A percentile compares a stretch with the other conserved stretches of the same genome.
These are phyloP conservation scores for Lanzia echinophila DNA, from an alignment of 2,329 filamentous ascomycete genomes.

Conservation along the genomic window DNA sequence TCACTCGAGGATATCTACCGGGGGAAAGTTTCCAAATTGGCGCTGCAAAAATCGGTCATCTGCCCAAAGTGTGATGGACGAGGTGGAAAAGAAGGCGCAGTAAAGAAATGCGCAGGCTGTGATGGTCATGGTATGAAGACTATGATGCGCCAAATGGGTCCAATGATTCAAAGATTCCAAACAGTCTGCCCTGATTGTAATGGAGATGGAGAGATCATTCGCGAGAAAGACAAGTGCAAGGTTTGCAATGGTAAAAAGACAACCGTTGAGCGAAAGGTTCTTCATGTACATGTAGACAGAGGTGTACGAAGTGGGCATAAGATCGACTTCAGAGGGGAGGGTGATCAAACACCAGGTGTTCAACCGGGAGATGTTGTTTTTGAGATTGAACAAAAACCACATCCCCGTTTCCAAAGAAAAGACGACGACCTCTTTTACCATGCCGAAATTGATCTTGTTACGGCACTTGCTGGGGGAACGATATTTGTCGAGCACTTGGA, in stretches of 20 bases:
- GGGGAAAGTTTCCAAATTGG: constrained; percentile 95
- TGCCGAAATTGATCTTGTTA: constrained; percentile 91
- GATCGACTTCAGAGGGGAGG: constrained; percentile 94
- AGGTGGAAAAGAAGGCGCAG: constrained; percentile 96
- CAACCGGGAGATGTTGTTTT: constrained; percentile 95
- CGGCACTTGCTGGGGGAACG: constrained; percentile 83
- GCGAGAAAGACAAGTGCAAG: constrained; percentile 97
- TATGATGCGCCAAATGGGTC: constrained; percentile 99
- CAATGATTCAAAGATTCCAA: constrained; percentile 99
- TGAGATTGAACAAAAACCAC: constrained; percentile 99
- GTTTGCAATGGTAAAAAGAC: constrained; percentile 97
- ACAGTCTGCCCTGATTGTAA: constrained; percentile 98
- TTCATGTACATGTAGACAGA: constrained; percentile 95
- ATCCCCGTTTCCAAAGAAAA: constrained; percentile 87
- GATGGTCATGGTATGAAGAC: constrained; percentile 98
- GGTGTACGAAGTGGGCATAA: constrained; percentile 92
- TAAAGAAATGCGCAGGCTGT: constrained; percentile 85
- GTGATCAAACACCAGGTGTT: constrained; percentile 89
- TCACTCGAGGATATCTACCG: constrained; percentile 96
- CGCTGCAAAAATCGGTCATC: constrained; percentile 94
- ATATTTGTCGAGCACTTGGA: constrained; percentile 95
- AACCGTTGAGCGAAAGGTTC: constrained; percentile 90
- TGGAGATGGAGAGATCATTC: constrained; percentile 93
- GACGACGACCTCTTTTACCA: constrained; percentile 95
- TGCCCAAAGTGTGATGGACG: constrained; percentile 91